Percentiles rank a stretch among this genome's conserved stretches.
Evolutionary conservation across 352 stramenopile species (phyloP).

Genomic region (Phytophthora cajani): DNA sequence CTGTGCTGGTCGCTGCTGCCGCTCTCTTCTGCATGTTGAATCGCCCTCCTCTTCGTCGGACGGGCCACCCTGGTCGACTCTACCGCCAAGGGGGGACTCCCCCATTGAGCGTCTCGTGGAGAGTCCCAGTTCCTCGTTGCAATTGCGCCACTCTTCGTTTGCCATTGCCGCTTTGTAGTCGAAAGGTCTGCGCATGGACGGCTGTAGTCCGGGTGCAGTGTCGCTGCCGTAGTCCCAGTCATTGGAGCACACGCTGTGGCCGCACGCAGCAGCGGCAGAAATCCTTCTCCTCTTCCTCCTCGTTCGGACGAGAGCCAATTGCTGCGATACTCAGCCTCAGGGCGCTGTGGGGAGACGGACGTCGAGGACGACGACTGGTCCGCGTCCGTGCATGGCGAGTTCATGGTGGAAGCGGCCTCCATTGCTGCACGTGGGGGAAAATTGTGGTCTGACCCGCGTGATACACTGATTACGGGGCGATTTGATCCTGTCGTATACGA

Average conservation of each 20-base stretch:
- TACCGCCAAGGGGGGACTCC: neutral
- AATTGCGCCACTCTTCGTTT: neutral
- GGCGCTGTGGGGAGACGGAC: neutral
- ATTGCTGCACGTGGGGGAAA: neutral
- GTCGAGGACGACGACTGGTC: slow-evolving; percentile 10
- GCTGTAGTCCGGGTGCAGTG: neutral
- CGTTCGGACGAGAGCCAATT: neutral
- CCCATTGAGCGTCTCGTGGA: neutral
- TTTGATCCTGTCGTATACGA: neutral
- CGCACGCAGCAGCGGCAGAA: slow-evolving; percentile 26
- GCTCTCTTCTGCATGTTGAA: neutral
- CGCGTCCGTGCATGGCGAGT: slow-evolving; percentile 10
- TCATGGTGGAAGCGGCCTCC: neutral
- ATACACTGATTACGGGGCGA: slow-evolving; percentile 8
- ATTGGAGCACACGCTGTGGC: slow-evolving; percentile 16
- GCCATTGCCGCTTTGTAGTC: neutral
- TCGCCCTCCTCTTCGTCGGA: slow-evolving; percentile 14
- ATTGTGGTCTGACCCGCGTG: slow-evolving; percentile 1
- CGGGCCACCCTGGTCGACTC: neutral
- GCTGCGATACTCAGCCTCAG: neutral
- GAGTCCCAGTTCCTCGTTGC: slow-evolving; percentile 1
- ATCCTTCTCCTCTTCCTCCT: neutral
- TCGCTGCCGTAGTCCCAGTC: slow-evolving; percentile 10
- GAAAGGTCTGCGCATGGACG: neutral
- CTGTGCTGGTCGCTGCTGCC: neutral